A percentile compares a stretch with the other conserved stretches of the same genome.
Evolutionary conservation across 2,329 filamentous ascomycete genomes (phyloP).

Genomic region (Myriangium duriaei): DNA sequence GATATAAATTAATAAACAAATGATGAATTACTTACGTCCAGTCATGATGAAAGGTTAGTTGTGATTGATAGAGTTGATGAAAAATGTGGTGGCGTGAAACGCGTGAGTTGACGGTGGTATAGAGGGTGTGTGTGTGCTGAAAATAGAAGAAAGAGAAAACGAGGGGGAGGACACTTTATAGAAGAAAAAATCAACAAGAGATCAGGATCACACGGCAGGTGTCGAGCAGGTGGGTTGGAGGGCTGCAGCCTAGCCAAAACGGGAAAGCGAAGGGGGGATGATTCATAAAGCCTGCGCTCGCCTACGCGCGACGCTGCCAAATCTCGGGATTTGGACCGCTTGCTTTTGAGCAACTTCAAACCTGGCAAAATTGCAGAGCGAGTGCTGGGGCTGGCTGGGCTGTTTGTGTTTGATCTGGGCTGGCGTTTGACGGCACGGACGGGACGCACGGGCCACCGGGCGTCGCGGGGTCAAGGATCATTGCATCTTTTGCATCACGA

Average conservation of each 20-base stretch:
- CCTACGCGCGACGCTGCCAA: neutral
- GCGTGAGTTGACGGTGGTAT: conserved; percentile 13
- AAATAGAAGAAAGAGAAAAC: conserved; percentile 5
- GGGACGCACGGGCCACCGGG: neutral
- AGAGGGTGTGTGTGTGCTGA: conserved; percentile 16
- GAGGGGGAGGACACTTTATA: conserved; percentile 6
- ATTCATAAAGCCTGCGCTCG: neutral
- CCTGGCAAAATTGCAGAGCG: neutral
- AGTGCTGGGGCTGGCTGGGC: neutral
- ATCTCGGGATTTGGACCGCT: neutral
- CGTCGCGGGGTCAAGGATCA: neutral
- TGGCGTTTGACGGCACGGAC: too few species aligned
- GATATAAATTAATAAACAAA: neutral
- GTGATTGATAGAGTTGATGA: conserved; percentile 12
- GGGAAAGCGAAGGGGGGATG: neutral
- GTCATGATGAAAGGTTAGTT: conserved; percentile 33
- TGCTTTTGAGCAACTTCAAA: neutral
- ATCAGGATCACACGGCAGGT: conserved; percentile 23
- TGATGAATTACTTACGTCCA: conserved; percentile 33
- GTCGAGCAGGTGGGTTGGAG: neutral
- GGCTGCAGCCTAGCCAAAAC: neutral
- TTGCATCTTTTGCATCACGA: neutral
- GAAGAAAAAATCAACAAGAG: neutral
- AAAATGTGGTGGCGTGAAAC: neutral
- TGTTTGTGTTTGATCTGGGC: too few species aligned